Conservation (phyloP, 371 early-diverging fungal genomes). For the Syncephalastrum monosporum region DNA sequence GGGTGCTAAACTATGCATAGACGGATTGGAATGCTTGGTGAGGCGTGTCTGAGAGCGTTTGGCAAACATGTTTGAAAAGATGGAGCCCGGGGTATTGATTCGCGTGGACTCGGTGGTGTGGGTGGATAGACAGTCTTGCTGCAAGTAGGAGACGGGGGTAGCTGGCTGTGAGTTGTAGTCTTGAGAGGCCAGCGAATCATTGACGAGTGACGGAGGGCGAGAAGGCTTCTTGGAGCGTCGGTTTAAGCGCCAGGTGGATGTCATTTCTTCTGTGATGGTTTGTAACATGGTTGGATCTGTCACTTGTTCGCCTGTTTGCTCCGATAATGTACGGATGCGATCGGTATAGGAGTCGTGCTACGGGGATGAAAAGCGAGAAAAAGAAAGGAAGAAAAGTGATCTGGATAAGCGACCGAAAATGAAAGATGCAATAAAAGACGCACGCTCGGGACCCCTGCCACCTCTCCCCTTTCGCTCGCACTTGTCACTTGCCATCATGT, state of each 20-base stretch:
- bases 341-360: constrained; percentile 20
- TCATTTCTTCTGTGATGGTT: constrained; percentile 21
- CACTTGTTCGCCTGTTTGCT: constrained; percentile 2
- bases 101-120: constrained; percentile 12
- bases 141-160: constrained; percentile 7
- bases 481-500: too few relatives aligned
- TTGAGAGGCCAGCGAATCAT: background rate
- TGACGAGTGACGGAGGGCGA: constrained; percentile 11
- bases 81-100: constrained; percentile 9
- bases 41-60: constrained; percentile 11
- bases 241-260: constrained; percentile 5
- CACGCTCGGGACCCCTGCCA: constrained; percentile 5
- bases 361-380: constrained; percentile 2
- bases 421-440: constrained; percentile 3
- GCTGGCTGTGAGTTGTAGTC: background rate
- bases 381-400: constrained; percentile 3
- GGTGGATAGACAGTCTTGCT: constrained; percentile 11
- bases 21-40: constrained; percentile 8
- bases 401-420: too few relatives aligned
- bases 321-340: constrained; percentile 9
- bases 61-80: constrained; percentile 21
- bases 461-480: too few relatives aligned
- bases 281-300: constrained; percentile 16
- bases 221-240: constrained; percentile 3
- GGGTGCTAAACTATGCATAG: constrained; percentile 7